These are phyloP conservation scores for Moricandia moricandioides DNA, from an alignment of 345 rosid genomes.

Conservation along the genomic window DNA sequence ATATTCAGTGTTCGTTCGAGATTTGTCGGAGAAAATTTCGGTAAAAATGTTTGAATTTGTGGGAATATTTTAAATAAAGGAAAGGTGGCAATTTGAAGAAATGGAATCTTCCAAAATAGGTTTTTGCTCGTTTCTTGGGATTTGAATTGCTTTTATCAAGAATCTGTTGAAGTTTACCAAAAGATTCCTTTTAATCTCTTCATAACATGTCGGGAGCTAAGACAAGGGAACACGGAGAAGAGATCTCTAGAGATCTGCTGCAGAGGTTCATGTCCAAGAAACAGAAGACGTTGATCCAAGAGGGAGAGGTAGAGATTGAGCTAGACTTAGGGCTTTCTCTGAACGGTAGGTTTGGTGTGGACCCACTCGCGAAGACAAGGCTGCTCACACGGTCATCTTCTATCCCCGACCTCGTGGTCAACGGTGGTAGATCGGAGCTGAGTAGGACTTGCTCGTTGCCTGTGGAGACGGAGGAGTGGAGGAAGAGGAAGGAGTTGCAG, in stretches of 20 bases:
- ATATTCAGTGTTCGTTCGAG: neutral
- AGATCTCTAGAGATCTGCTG: slow-evolving; percentile 38
- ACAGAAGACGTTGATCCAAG: slow-evolving; percentile 14
- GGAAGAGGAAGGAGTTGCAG: slow-evolving; percentile 74
- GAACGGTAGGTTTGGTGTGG: slow-evolving; percentile 80
- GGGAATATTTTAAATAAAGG: neutral
- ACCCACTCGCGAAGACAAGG: slow-evolving; percentile 51
- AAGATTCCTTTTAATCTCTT: too few species aligned
- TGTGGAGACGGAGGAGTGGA: slow-evolving; percentile 61
- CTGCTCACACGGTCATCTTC: slow-evolving; percentile 51
- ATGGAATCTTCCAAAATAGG: slow-evolving; percentile 31
- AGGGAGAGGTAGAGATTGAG: slow-evolving; percentile 60
- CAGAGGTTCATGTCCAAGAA: slow-evolving; percentile 41
- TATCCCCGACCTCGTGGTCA: slow-evolving; percentile 53
- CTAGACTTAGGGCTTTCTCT: slow-evolving; percentile 71
- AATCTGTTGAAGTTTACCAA: neutral
- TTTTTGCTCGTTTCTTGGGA: neutral
- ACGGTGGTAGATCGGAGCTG: slow-evolving; percentile 42
- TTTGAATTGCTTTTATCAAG: neutral
- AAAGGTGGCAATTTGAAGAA: slow-evolving; percentile 1
- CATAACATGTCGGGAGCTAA: neutral
- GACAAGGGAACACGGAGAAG: slow-evolving; percentile 5
- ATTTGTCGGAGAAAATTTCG: slow-evolving; percentile 22
- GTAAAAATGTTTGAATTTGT: slow-evolving; percentile 2
- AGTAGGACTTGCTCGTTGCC: slow-evolving; percentile 72